Conservation (phyloP, 83 land plant genomes). For the Picea mariana region DNA sequence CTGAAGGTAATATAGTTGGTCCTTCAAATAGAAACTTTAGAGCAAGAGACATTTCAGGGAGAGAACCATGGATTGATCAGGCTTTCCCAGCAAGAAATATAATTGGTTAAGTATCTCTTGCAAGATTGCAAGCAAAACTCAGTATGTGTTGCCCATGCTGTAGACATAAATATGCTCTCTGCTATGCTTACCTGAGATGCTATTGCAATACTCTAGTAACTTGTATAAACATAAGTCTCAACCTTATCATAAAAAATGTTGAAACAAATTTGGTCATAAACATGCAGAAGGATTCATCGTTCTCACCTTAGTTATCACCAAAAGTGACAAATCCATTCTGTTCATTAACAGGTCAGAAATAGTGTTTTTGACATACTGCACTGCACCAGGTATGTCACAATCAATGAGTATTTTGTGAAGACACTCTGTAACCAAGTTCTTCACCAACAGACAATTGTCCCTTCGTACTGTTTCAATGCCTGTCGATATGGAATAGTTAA, state of each 20-base stretch:
- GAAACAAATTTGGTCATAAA: neutral
- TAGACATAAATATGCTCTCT: neutral
- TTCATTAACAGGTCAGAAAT: conserved; percentile 98
- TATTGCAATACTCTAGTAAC: neutral
- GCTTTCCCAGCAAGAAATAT: neutral
- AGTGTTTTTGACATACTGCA: conserved; percentile 89
- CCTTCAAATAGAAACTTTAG: neutral
- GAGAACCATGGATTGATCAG: neutral
- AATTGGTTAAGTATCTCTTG: neutral
- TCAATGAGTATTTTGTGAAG: conserved; percentile 94
- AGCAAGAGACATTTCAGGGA: neutral
- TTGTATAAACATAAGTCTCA: neutral
- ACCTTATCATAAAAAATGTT: neutral
- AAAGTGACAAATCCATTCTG: conserved; percentile 96
- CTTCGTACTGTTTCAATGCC: conserved; percentile 99
- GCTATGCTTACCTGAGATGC: too few species aligned
- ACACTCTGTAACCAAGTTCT: conserved; percentile 92
- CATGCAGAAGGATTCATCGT: neutral
- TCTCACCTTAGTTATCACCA: conserved; percentile 95
- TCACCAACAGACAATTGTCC: conserved; percentile 96
- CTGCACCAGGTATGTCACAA: conserved; percentile 86
- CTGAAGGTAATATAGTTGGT: too few species aligned
- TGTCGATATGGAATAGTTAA: conserved; percentile 28
- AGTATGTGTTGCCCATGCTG: neutral
- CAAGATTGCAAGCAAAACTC: neutral